Percentiles rank a stretch among this genome's conserved stretches.
phyloP scores from a whole-genome alignment of 495 filamentous ascomycete genomes.

The Penicillium cinerascens region DNA sequence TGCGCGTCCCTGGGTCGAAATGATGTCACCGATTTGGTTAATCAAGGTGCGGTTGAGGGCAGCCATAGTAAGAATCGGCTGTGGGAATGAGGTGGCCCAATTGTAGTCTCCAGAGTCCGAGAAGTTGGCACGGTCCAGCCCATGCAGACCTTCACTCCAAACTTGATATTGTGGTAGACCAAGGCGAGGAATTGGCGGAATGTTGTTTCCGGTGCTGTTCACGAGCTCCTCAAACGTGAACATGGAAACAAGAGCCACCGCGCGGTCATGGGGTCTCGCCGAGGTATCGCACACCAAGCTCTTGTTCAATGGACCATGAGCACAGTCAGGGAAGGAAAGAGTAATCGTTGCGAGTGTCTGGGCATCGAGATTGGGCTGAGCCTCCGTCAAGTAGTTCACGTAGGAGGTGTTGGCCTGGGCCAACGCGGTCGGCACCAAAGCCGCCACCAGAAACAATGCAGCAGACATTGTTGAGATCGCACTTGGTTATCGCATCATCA shows the following conservation, averaged over 20 bases:
- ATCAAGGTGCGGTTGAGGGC: conserved; percentile 60
- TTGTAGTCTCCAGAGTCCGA: conserved; percentile 46
- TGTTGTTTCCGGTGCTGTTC: conserved; percentile 53
- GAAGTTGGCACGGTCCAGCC: conserved; percentile 54
- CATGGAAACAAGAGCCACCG: conserved; percentile 39
- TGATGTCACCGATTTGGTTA: conserved; percentile 51
- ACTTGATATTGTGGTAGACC: conserved; percentile 54
- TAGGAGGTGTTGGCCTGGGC: conserved; percentile 31
- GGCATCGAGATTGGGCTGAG: conserved; percentile 29
- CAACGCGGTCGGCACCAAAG: conserved; percentile 24
- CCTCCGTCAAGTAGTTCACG: conserved; percentile 28
- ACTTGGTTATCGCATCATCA: background rate
- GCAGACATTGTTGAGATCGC: conserved; percentile 10
- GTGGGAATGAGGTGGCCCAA: conserved; percentile 61
- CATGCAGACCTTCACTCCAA: conserved; percentile 54
- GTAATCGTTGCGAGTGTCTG: conserved; percentile 22
- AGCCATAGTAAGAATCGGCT: conserved; percentile 57
- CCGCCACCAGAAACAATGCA: conserved; percentile 22
- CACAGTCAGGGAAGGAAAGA: conserved; percentile 34
- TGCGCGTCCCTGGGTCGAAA: conserved; percentile 63
- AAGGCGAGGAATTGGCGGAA: conserved; percentile 53
- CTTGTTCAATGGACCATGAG: conserved; percentile 28
- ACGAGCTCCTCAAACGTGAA: conserved; percentile 54
- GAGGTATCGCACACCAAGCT: conserved; percentile 48
- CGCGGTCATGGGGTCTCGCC: conserved; percentile 44